These are phyloP conservation scores for Ogataea zsoltii DNA, from an alignment of 805 yeast genomes.

Conservation along the genomic window DNA sequence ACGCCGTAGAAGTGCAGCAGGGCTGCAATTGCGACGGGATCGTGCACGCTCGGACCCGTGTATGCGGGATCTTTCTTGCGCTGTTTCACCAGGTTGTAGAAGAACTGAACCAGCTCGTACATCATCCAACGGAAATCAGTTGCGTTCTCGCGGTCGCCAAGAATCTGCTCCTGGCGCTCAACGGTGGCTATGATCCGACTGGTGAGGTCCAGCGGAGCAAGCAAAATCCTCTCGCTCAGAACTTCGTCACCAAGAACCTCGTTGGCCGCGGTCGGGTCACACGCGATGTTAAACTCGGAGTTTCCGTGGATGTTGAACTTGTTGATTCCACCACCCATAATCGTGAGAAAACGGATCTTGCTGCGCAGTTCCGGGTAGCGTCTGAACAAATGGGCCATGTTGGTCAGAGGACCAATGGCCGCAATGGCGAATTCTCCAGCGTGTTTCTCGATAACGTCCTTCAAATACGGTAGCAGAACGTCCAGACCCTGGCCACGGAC, in stretches of 20 bases:
- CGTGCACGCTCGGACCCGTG: constrained; percentile 77
- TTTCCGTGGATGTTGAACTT: constrained; percentile 32
- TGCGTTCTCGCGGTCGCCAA: constrained; percentile 31
- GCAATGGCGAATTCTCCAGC: constrained; percentile 57
- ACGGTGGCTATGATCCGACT: constrained; percentile 59
- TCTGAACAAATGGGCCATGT: constrained; percentile 56
- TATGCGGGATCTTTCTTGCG: constrained; percentile 38
- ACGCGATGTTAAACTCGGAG: constrained; percentile 75
- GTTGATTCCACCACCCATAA: constrained; percentile 74
- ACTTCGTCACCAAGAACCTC: constrained; percentile 49
- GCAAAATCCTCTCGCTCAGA: constrained; percentile 48
- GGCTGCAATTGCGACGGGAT: constrained; percentile 69
- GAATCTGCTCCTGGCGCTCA: constrained; percentile 40
- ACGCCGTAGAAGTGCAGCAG: constrained; percentile 46
- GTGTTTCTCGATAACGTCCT: constrained; percentile 29
- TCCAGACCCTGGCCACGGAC: constrained; percentile 13
- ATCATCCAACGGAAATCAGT: constrained; percentile 54
- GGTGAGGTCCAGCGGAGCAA: constrained; percentile 71
- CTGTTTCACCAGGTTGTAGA: constrained; percentile 44
- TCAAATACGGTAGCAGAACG: constrained; percentile 28
- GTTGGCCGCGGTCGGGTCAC: constrained; percentile 77
- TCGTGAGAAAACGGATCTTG: constrained; percentile 53
- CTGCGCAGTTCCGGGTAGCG: constrained; percentile 54
- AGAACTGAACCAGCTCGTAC: constrained; percentile 53
- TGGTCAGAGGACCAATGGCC: constrained; percentile 80